Conservation (phyloP, 805 yeast species). For the Myxozyma lipomycoides region DNA sequence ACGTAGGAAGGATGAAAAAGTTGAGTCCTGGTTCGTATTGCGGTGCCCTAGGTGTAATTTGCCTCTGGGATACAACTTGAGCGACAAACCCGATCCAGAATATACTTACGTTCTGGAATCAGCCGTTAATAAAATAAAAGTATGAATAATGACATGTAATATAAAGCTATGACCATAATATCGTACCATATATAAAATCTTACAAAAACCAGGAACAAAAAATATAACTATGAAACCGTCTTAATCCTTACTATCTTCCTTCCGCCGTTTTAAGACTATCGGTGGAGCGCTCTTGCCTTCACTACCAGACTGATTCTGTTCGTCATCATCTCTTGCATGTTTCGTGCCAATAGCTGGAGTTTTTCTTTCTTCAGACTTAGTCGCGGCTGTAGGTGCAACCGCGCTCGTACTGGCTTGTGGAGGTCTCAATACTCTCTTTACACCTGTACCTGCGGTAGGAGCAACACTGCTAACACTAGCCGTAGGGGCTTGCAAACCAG, state of each 20-base stretch:
- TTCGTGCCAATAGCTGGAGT: conserved; percentile 4
- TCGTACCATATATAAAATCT: neutral
- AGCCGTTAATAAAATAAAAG: conserved; percentile 4
- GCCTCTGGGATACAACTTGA: conserved; percentile 18
- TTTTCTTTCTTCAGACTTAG: conserved; percentile 1
- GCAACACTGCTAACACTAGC: conserved; percentile 6
- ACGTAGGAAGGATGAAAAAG: conserved; percentile 10
- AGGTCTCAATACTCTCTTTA: conserved; percentile 9
- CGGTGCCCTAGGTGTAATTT: conserved; percentile 22
- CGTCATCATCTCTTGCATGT: neutral
- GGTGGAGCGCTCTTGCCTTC: conserved; percentile 10
- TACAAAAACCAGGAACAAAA: neutral
- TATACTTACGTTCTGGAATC: conserved; percentile 12
- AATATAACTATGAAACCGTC: neutral
- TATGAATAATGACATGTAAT: neutral
- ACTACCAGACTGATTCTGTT: conserved; percentile 3
- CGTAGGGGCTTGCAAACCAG: neutral
- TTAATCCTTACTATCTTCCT: conserved; percentile 16
- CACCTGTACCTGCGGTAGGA: conserved; percentile 21
- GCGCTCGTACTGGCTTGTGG: conserved; percentile 2
- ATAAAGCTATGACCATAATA: neutral
- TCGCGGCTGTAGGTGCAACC: conserved; percentile 11
- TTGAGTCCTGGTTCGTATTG: conserved; percentile 22
- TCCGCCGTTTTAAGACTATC: conserved; percentile 21
- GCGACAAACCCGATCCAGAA: neutral